Evolutionary conservation across 164 flowering plant species (phyloP), one percentile per base, ranked within the genome.

Genomic region (Aristolochia californica): DNA sequence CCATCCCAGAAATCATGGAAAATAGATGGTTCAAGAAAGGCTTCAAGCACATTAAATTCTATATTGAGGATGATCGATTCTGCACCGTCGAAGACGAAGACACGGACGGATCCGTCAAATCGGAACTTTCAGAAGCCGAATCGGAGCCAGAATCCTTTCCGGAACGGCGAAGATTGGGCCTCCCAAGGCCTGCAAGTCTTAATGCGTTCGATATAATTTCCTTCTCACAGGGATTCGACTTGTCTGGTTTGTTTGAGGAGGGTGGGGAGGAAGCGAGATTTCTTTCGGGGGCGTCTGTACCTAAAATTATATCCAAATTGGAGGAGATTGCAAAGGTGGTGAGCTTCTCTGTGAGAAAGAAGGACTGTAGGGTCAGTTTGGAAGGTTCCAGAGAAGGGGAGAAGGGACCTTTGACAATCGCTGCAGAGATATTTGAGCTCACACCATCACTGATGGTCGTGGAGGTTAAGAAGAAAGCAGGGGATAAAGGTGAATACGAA

Each of bases 401-500:
- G 49, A 87, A 78, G 57, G 97, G 95, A 20, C 87, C 90, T 1
- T 70, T 90, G 61, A 75, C 87, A 5, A 80, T 90, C 55, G 88
- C 85, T 0, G 91, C 84, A 0, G 97, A 90, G 81, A 81, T 90
- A 66, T 90, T 85, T 49, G 97, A 90, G 62, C 62, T 90, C 45
- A 90, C 97, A 2, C 95, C 93, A 0, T 66, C 78, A 0, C 66
- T 90, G 64, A 79, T 80, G n/a, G 85, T 90, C 40, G 83, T 90
- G 61, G 97, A 90, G 69, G 88, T 90, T 56, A 87, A 74, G 88
- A 87, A 81, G 79, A 85, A 84, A 70, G 88, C 74, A 30, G 97
- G 97, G 3, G 91, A 90, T 44, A 74, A 47, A 65, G 75, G 62
- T 44, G 97, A 87, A 65, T 90, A 82, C 30, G 86, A 83, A 40